A percentile compares a stretch with the other conserved stretches of the same genome.
Conservation (phyloP, 805 yeast species). For the Pichia scutulata region DNA sequence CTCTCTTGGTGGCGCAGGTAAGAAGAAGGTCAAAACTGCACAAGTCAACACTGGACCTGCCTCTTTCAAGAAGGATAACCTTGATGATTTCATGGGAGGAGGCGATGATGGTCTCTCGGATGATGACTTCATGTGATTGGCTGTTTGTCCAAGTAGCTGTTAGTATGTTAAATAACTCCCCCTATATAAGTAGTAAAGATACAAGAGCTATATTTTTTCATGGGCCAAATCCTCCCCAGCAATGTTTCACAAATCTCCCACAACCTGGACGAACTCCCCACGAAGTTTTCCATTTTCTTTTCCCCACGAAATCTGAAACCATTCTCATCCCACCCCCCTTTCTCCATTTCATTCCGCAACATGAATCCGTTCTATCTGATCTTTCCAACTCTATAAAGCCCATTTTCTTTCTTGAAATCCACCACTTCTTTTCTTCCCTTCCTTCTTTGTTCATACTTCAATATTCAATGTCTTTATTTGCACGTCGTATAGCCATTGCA, state of each 20-base stretch:
- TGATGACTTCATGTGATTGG: constrained; percentile 69
- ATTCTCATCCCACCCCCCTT: not conserved
- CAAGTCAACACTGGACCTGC: constrained; percentile 53
- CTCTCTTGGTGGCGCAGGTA: constrained; percentile 88
- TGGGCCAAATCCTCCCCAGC: no score
- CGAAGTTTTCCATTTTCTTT: no score
- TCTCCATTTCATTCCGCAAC: not conserved
- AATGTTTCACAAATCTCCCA: no score
- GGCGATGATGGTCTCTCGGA: constrained; percentile 65
- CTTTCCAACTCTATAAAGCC: no score
- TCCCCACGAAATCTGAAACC: no score
- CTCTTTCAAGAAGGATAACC: constrained; percentile 55
- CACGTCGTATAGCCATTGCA: not conserved
- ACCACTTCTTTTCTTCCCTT: no score
- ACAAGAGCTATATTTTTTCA: no score
- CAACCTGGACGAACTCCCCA: no score
- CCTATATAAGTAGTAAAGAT: no score
- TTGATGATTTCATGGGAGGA: constrained; percentile 43
- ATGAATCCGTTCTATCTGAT: not conserved
- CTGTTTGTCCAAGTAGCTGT: no score
- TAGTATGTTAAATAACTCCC: no score
- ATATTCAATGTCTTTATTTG: not conserved
- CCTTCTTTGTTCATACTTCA: not conserved
- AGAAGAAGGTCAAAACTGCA: constrained; percentile 78
- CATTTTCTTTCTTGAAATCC: not conserved